Evolutionary conservation across 129 eudicot genomes (phyloP).

Genomic region (Artemisia tridentata): DNA sequence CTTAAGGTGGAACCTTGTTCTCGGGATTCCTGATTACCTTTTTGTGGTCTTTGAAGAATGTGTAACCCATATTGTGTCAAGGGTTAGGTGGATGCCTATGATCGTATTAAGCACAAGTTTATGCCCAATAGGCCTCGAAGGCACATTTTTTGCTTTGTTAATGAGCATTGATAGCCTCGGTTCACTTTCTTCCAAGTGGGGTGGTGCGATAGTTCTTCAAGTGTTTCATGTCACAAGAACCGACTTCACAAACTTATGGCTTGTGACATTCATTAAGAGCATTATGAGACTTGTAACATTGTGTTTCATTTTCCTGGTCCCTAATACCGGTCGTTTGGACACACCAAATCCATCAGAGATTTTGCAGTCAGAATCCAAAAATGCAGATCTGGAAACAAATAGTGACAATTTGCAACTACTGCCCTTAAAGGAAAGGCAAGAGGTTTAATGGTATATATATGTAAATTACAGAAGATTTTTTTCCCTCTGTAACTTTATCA

Average conservation of each 20-base stretch:
- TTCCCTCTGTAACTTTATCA: constrained; percentile 1
- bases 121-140: constrained; percentile 64
- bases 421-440: constrained; percentile 38
- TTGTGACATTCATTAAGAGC: constrained; percentile 45
- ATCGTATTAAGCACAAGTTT: constrained; percentile 52
- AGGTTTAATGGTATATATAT: constrained; percentile 31
- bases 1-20: constrained; percentile 44
- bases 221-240: constrained; percentile 49
- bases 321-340: constrained; percentile 36
- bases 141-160: constrained; percentile 62
- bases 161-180: constrained; percentile 69
- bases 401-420: constrained; percentile 38
- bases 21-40: constrained; percentile 58
- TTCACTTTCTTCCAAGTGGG: constrained; percentile 49
- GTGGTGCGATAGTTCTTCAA: constrained; percentile 47
- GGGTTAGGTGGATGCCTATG: constrained; percentile 69
- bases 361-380: constrained; percentile 12
- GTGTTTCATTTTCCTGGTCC: constrained; percentile 49
- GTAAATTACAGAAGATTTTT: constrained; percentile 5
- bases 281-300: constrained; percentile 43
- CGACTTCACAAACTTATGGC: constrained; percentile 51
- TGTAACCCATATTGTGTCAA: constrained; percentile 33
- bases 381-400: not conserved
- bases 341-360: constrained; percentile 14
- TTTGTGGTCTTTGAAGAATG: constrained; percentile 50